Percentiles rank a stretch among this genome's conserved stretches.
These are phyloP conservation scores for Vigna unguiculata DNA, from an alignment of 306 rosid genomes.

Conservation along the genomic window DNA sequence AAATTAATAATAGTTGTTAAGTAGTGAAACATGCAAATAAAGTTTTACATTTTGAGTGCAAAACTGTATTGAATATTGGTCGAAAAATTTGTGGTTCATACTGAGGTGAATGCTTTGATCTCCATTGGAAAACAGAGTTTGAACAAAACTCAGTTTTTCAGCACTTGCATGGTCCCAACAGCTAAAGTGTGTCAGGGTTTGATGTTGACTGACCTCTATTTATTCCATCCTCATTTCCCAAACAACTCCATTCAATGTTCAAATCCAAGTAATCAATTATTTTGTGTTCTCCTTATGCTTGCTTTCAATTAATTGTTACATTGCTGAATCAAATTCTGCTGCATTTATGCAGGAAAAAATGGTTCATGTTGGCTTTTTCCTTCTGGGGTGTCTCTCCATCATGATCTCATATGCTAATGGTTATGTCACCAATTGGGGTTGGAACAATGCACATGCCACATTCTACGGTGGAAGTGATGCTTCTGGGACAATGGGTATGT, in stretches of 20 bases:
- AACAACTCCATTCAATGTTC: slow-evolving; percentile 43
- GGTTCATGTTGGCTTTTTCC: slow-evolving; percentile 53
- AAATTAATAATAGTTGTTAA: too few species aligned
- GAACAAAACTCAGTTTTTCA: slow-evolving; percentile 42
- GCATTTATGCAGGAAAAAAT: slow-evolving; percentile 60
- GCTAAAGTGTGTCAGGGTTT: slow-evolving; percentile 53
- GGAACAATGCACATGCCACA: slow-evolving; percentile 86
- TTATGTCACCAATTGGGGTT: slow-evolving; percentile 56
- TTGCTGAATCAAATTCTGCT: slow-evolving; percentile 34
- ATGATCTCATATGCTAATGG: slow-evolving; percentile 54
- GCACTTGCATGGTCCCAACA: slow-evolving; percentile 64
- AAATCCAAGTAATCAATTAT: slow-evolving; percentile 43
- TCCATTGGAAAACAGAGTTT: slow-evolving; percentile 40
- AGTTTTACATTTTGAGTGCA: too few species aligned
- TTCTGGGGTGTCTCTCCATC: slow-evolving; percentile 52
- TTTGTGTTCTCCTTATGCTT: slow-evolving; percentile 8
- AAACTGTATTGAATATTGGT: too few species aligned
- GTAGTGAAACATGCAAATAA: too few species aligned
- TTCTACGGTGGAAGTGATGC: slow-evolving; percentile 92
- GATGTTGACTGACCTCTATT: slow-evolving; percentile 73
- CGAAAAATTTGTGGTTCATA: too few species aligned
- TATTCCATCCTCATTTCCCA: slow-evolving; percentile 64
- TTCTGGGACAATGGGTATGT: slow-evolving; percentile 88
- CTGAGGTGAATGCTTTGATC: slow-evolving; percentile 11
- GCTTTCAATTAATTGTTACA: neutral